Evolutionary conservation across 306 rosid genomes (phyloP).

Genomic region (Cucumis melo): DNA sequence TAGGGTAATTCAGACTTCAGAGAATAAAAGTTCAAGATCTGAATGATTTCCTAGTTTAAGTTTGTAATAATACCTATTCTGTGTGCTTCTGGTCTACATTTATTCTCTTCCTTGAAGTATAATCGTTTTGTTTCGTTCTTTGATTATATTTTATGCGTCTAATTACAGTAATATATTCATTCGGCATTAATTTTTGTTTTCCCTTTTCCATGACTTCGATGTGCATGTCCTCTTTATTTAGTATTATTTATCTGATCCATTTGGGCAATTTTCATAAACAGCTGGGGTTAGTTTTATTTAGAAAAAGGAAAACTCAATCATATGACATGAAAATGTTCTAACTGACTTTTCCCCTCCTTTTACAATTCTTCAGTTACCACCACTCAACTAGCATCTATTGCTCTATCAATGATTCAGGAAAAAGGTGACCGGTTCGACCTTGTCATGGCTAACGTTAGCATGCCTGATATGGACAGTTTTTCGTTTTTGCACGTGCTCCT

Average conservation of each 20-base stretch:
- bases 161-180: background rate
- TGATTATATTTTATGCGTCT: background rate
- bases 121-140: background rate
- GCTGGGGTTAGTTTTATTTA: background rate
- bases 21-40: background rate
- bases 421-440: conserved; percentile 17
- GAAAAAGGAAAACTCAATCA: background rate
- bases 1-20: background rate
- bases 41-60: background rate
- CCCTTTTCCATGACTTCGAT: background rate
- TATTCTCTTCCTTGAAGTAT: background rate
- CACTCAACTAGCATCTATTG: conserved; percentile 16
- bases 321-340: background rate
- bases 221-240: background rate
- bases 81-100: background rate
- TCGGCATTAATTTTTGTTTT: background rate
- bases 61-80: background rate
- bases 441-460: conserved; percentile 25
- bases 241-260: background rate
- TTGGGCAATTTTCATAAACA: background rate
- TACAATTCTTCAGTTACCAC: conserved; percentile 22
- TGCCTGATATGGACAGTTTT: conserved; percentile 20
- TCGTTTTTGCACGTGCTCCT: conserved; percentile 10
- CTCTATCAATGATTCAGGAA: conserved; percentile 29
- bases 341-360: background rate